phyloP scores from a whole-genome alignment of 2,329 filamentous ascomycete genomes.

The Fusarium buxicola region DNA sequence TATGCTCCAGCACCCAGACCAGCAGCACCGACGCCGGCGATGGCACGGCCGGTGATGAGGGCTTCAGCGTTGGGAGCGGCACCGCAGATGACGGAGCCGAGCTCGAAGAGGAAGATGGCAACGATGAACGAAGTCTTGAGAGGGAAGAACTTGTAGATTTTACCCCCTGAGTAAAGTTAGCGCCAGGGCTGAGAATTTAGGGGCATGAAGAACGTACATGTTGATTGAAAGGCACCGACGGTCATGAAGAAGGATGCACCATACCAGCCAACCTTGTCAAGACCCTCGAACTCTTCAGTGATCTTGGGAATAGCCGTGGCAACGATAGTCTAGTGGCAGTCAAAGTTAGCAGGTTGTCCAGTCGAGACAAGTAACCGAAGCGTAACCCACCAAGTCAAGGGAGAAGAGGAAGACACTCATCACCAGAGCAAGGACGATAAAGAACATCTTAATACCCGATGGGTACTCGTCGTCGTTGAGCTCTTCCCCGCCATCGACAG shows the following conservation, averaged over 20 bases:
- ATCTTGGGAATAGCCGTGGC: slow-evolving; percentile 68
- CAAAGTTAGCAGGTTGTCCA: slow-evolving; percentile 6
- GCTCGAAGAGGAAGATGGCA: slow-evolving; percentile 63
- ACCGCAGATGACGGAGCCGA: slow-evolving; percentile 64
- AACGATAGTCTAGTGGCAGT: slow-evolving; percentile 60
- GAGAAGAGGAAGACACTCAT: slow-evolving; percentile 63
- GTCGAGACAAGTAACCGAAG: slow-evolving; percentile 5
- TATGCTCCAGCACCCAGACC: slow-evolving; percentile 62
- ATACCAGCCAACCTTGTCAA: slow-evolving; percentile 70
- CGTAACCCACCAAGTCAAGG: slow-evolving; percentile 56
- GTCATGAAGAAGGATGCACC: slow-evolving; percentile 66
- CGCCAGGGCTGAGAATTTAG: slow-evolving; percentile 1
- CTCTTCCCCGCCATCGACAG: slow-evolving; percentile 32
- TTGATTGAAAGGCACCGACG: slow-evolving; percentile 58
- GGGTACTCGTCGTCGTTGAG: slow-evolving; percentile 54
- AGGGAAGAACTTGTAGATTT: slow-evolving; percentile 64
- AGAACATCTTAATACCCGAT: slow-evolving; percentile 52
- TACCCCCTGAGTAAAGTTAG: slow-evolving; percentile 55
- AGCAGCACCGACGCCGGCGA: slow-evolving; percentile 60
- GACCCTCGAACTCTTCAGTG: slow-evolving; percentile 63
- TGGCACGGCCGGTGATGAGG: slow-evolving; percentile 64
- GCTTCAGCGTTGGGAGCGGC: slow-evolving; percentile 59
- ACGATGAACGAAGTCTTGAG: slow-evolving; percentile 62
- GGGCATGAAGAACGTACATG: slow-evolving; percentile 49
- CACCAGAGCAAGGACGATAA: slow-evolving; percentile 60